Percentiles rank a stretch among this genome's conserved stretches.
Conservation (phyloP, 306 rosid genomes). For the Crataegus laevigata region DNA sequence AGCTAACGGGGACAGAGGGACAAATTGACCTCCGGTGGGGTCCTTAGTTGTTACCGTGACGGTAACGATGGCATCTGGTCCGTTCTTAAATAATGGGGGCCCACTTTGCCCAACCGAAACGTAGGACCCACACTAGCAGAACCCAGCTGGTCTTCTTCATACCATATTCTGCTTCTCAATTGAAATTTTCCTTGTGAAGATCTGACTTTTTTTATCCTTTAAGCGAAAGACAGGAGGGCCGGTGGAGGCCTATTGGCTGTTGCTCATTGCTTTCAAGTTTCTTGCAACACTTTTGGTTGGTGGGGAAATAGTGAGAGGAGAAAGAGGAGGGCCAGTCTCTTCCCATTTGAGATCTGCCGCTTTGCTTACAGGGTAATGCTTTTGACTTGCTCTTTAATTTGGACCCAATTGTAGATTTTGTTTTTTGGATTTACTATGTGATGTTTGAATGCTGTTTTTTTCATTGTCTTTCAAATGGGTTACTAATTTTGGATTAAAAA, state of each 20-base stretch:
- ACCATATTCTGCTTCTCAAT: background rate
- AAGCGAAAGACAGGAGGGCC: conserved; percentile 2
- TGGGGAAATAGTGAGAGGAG: conserved; percentile 1
- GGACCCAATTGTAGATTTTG: background rate
- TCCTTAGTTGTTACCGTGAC: background rate
- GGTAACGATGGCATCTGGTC: background rate
- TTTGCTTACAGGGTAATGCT: conserved; percentile 35
- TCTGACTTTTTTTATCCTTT: conserved; percentile 28
- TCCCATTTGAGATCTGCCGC: conserved; percentile 55
- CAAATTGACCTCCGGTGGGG: background rate
- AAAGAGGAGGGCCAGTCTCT: conserved; percentile 4
- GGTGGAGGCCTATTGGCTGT: background rate
- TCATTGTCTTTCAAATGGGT: background rate
- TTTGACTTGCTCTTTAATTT: conserved; percentile 14
- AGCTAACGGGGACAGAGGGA: background rate
- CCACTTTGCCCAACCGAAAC: conserved; percentile 20
- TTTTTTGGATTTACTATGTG: background rate
- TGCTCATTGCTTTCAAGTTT: background rate
- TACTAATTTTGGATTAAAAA: background rate
- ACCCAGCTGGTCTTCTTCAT: conserved; percentile 46
- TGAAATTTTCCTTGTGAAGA: conserved; percentile 41
- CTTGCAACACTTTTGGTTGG: conserved; percentile 22
- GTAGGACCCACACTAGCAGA: conserved; percentile 37
- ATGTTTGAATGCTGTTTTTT: background rate
- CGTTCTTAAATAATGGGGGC: conserved; percentile 15